Percentiles rank a stretch among this genome's conserved stretches.
phyloP scores from a whole-genome alignment of 352 stramenopile genomes.

The Phytophthora cactorum region DNA sequence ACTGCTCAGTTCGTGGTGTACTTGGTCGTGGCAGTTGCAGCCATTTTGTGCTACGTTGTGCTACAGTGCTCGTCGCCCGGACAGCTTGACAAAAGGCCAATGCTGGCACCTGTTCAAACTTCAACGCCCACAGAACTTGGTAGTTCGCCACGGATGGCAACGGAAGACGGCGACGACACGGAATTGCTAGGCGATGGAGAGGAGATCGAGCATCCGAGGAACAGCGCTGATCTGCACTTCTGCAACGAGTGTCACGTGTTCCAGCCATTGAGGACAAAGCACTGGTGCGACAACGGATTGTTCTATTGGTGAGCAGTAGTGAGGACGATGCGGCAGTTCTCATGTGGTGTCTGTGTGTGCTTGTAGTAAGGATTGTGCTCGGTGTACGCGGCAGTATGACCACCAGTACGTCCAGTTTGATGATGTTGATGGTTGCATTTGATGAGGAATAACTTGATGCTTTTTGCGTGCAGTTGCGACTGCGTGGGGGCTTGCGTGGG shows the following conservation, averaged over 20 bases:
- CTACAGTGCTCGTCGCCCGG: slow-evolving; percentile 74
- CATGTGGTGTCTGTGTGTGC: slow-evolving; percentile 7
- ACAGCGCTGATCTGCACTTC: slow-evolving; percentile 45
- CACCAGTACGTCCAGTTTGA: slow-evolving; percentile 64
- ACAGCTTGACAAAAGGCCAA: slow-evolving; percentile 45
- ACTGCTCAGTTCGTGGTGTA: slow-evolving; percentile 49
- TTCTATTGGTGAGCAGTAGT: background rate
- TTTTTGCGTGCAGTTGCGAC: slow-evolving; percentile 55
- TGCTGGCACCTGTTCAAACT: slow-evolving; percentile 26
- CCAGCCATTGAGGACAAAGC: slow-evolving; percentile 73
- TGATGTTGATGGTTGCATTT: background rate
- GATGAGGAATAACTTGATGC: slow-evolving; percentile 2
- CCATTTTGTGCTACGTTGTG: slow-evolving; percentile 50
- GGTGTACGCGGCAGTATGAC: slow-evolving; percentile 80
- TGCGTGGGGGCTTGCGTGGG: slow-evolving; percentile 81
- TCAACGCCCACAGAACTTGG: background rate
- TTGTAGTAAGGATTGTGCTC: slow-evolving; percentile 72
- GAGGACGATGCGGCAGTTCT: slow-evolving; percentile 4
- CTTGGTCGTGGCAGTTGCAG: slow-evolving; percentile 45
- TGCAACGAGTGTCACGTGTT: slow-evolving; percentile 67
- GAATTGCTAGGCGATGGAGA: slow-evolving; percentile 35
- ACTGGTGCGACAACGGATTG: slow-evolving; percentile 49
- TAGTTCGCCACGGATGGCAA: slow-evolving; percentile 13
- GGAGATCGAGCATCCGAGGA: slow-evolving; percentile 15
- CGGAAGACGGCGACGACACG: slow-evolving; percentile 40